Evolutionary conservation across 495 filamentous ascomycete species (phyloP), one percentile per base, ranked within the genome.

Genomic region (Oidiodendron maius): DNA sequence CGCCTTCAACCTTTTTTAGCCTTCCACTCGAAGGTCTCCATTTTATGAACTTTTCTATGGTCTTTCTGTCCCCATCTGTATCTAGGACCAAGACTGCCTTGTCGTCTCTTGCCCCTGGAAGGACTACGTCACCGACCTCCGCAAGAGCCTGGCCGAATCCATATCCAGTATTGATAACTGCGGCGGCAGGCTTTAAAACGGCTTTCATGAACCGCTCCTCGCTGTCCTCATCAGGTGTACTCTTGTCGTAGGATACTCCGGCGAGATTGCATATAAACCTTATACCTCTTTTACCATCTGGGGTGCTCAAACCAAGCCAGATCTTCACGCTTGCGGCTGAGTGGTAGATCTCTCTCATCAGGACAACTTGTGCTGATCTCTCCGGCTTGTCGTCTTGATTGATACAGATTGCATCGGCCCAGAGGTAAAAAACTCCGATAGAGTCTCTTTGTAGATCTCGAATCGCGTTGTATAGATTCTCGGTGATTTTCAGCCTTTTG

Each of bases 401-500:
- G n/a, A n/a, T n/a, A n/a, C n/a, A n/a, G n/a, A 12, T 46, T 4
- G 49, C 49, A 25, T 51, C 49, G 1, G 35, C 51, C 71, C 69
- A 58, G 81, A 87, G 11, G 65, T 71, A 3, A 51, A 53, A 0
- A 55, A 58, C 46, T 77, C 75, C 78, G 72, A 80, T 2, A 81
- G 61, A 83, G 84, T 0, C 34, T 5, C 32, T 46, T 20, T 46
- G 50, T 21, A 55, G 17, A 13, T 35, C 50, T 37, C 34, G 18
- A 30, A 58, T 35, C 1, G 47, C 44, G 11, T n/a, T 34, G 25
- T 48, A 37, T 4, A 60, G 40, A 38, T 50, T 51, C 30, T 24
- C 41, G 12, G 55, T 61, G 11, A 61, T 53, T 3, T 24, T 13
- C 12, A 57, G 51, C 23, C 4, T 21, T 35, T 36, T 16, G 10